Base-by-base conservation (phyloP, 495 filamentous ascomycete species). In the Penicillium egyptiacum region DNA sequence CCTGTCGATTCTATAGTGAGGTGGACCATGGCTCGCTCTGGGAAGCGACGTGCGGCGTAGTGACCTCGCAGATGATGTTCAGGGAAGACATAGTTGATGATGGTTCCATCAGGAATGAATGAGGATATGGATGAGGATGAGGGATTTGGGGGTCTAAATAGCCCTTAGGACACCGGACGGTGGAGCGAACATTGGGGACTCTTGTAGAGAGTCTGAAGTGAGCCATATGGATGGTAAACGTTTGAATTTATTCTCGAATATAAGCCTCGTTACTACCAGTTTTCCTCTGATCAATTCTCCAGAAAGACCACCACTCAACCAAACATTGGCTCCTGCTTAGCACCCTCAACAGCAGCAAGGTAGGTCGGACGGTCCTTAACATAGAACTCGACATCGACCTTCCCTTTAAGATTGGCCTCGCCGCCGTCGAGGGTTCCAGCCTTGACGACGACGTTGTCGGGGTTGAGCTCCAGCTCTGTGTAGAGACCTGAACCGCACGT, bases 361-460 rank as follows among this genome's bases (percentile, higher is more conserved):
- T 78, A 81, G 23, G 51, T 50, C 40, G 69, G 49, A 12, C 78
- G 66, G 45, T 79, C 74, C 66, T 75, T 77, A 2, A 67, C 66
- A 47, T 81, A 81, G 41, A 81, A 75, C 69, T 81, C 78, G 19
- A 80, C 53, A 44, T 67, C 71, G 17, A 79, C 57, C 55, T 71
- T 74, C 23, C 63, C 62, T 0, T 61, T 52, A 10, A 75, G 49
- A 46, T 68, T 69, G 0, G 74, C 62, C 12, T 67, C 74, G 9
- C 70, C 71, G 8, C 71, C 68, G 45, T 81, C 78, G 49, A 81
- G 52, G 1, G 57, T 55, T 0, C 78, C 78, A 1, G 70, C 70
- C 63, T 81, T 79, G 37, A 81, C 43, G 33, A 68, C 68, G 12
- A 69, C 72, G 53, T 66, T 66, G n/a, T 77, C 75, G 9, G 78